Evolutionary conservation across 768 basidiomycete species (phyloP).

Genomic region (Kwoniella dendrophila): DNA sequence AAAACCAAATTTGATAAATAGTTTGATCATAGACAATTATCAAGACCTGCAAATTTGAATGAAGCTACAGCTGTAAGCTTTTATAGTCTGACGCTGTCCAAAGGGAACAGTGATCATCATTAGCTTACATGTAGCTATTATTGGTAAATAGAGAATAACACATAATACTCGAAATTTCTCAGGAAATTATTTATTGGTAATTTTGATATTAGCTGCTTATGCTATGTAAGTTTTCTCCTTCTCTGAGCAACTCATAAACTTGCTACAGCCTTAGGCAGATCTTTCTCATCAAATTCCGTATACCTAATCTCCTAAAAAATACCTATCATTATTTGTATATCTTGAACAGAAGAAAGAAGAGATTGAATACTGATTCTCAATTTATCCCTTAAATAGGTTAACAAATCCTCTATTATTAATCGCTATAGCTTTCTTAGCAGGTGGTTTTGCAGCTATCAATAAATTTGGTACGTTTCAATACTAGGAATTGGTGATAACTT

Average conservation of each 20-base stretch:
- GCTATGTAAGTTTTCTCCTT: conserved; percentile 62
- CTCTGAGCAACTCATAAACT: too few relatives aligned
- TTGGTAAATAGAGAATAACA: conserved; percentile 70
- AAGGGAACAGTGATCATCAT: background rate
- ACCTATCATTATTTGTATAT: background rate
- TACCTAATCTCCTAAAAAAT: too few relatives aligned
- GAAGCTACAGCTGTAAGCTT: conserved; percentile 52
- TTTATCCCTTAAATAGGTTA: conserved; percentile 62
- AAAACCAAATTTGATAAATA: conserved; percentile 9
- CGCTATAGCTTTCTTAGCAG: conserved; percentile 81
- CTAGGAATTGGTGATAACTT: background rate
- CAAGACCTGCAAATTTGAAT: conserved; percentile 54
- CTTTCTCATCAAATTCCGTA: too few relatives aligned
- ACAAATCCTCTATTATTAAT: conserved; percentile 77
- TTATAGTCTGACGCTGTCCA: background rate
- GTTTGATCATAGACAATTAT: conserved; percentile 56
- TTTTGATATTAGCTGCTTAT: conserved; percentile 87
- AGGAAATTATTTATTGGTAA: conserved; percentile 89
- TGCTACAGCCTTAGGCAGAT: too few relatives aligned
- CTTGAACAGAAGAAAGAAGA: too few relatives aligned
- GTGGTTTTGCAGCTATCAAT: conserved; percentile 89
- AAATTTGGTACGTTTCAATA: conserved; percentile 70
- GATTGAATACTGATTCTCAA: conserved; percentile 56
- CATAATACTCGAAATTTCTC: conserved; percentile 71
- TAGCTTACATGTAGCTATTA: background rate